phyloP scores from a whole-genome alignment of 129 eudicot species.

The Pseudognaphalium luteoalbum region DNA sequence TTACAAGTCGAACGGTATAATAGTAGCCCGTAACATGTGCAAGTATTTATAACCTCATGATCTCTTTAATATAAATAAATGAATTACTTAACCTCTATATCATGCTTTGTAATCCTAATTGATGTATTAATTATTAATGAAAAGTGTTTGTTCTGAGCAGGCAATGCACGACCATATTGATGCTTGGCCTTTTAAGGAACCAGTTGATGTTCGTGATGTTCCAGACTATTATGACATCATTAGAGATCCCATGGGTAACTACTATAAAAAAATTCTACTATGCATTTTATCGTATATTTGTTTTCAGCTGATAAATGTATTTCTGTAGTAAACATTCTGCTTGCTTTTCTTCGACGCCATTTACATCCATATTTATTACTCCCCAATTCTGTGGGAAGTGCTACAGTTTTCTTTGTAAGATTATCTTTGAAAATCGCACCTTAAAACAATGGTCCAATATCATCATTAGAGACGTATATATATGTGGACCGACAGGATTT shows the following conservation, averaged over 20 bases:
- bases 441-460: no score
- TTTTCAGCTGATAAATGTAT: not conserved
- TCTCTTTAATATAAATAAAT: not conserved
- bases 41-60: not conserved
- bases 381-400: not conserved
- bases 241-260: constrained; percentile 91
- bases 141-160: constrained; percentile 43
- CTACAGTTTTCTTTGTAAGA: not conserved
- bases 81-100: not conserved
- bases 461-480: no score
- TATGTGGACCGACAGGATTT: no score
- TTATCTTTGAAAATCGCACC: not conserved
- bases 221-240: constrained; percentile 97
- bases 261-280: not conserved
- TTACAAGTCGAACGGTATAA: not conserved
- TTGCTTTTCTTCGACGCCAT: not conserved
- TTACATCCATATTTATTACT: not conserved
- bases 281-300: not conserved
- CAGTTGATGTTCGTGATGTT: constrained; percentile 89
- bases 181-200: constrained; percentile 98
- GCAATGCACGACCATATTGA: constrained; percentile 83
- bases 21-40: not conserved
- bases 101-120: not conserved
- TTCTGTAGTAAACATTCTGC: not conserved
- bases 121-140: not conserved